phyloP scores from a whole-genome alignment of 2,329 filamentous ascomycete species.

The Parastagonospora avenae region DNA sequence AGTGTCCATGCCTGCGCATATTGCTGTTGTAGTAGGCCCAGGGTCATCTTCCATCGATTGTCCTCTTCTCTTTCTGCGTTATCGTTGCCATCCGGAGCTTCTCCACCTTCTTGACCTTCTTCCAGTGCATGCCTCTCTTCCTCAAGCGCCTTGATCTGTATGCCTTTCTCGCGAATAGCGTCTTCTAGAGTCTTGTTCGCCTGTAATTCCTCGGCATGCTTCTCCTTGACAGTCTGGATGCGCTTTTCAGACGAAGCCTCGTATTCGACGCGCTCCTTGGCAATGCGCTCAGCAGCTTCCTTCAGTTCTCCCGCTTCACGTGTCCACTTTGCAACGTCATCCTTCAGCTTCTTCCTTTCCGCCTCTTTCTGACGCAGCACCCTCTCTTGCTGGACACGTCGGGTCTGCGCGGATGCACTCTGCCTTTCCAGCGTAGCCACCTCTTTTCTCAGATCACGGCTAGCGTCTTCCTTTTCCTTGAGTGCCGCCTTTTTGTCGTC shows the following conservation, averaged over 20 bases:
- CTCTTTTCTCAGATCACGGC: constrained; percentile 80
- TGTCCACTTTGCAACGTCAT: constrained; percentile 72
- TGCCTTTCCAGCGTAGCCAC: constrained; percentile 79
- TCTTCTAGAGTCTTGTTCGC: constrained; percentile 69
- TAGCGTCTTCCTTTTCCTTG: constrained; percentile 90
- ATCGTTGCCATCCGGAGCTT: constrained; percentile 49
- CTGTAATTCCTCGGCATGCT: constrained; percentile 49
- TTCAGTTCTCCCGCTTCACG: constrained; percentile 64
- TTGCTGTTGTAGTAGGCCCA: constrained; percentile 60
- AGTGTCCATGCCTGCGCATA: constrained; percentile 47
- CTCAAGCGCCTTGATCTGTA: constrained; percentile 74
- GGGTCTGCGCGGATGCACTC: constrained; percentile 80
- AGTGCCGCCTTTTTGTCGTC: constrained; percentile 77
- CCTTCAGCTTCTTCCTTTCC: constrained; percentile 71
- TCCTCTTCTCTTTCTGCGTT: constrained; percentile 52
- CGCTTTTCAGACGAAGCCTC: constrained; percentile 45
- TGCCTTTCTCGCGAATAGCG: constrained; percentile 73
- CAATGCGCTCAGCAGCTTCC: constrained; percentile 57
- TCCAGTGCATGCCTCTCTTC: constrained; percentile 65
- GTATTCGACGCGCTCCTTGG: constrained; percentile 46
- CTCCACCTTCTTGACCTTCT: constrained; percentile 49
- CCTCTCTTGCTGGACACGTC: constrained; percentile 78
- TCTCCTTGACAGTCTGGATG: constrained; percentile 49
- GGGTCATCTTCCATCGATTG: constrained; percentile 61
- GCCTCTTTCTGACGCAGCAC: constrained; percentile 69